Base-by-base conservation (phyloP, 306 rosid species). In the Crotalaria pallida region DNA sequence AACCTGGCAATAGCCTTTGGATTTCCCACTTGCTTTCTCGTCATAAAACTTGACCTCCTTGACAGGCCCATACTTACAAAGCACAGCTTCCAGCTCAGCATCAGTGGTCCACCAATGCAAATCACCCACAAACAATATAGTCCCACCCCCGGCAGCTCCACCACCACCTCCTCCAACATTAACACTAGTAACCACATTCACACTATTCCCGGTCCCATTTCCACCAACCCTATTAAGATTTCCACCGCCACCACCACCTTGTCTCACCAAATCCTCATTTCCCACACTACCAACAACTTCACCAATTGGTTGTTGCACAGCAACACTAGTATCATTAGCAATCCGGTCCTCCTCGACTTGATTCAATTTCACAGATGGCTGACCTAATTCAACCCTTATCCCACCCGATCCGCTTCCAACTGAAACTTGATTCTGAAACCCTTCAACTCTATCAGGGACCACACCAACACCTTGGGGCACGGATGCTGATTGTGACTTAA, bases 91-190 rank as follows among this genome's bases (percentile, higher is more conserved):
- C 22, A 95, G 82, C 77, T 95, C 99, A 5, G 92, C 85, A 84
- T 91, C 99, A 0, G 97, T 95, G 7, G 96, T 95, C 99, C 99
- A 95, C 99, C 99, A 95, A 67, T 95, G 97, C 78, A 95, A 80
- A 76, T 95, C 99, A 38, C 99, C 99, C 53, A 94, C 99, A 91
- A 88, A 94, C 71, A 91, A 77, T 40, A 88, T 78, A 0, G 92
- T 89, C 8, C 95, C 89, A 0, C 89, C 94, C 18, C 80, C 86
- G 8, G 86, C 78, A 11, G 78, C 82, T n/a, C 79, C 82, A 0
- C 77, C 73, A 4, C 72, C 77, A 41, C 47, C 47, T 11, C 15
- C 47, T 19, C 69, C 88, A 4, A 64, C 13, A 63, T 41, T 64
- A 59, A 33, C 82, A 38, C 44, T 53, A 52, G 6, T 73, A n/a